phyloP scores from a whole-genome alignment of 495 filamentous ascomycete species.

The Penicillium nucicola region DNA sequence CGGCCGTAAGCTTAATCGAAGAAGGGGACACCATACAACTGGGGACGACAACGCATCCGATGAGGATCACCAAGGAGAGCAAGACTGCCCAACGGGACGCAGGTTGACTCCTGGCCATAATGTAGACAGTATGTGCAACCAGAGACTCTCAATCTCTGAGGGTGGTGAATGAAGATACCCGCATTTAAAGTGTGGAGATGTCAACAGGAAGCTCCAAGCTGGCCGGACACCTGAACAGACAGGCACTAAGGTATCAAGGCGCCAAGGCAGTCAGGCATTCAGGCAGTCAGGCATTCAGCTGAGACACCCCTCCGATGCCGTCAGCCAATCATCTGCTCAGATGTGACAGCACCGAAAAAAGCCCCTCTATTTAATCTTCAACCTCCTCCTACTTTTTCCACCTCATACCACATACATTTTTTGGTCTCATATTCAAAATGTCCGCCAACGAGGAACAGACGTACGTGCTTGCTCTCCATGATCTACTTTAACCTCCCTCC shows the following conservation, averaged over 20 bases:
- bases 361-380: constrained; percentile 30
- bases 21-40: constrained; percentile 26
- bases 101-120: constrained; percentile 44
- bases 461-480: constrained; percentile 52
- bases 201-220: constrained; percentile 38
- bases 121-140: constrained; percentile 24
- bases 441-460: constrained; percentile 75
- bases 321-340: constrained; percentile 16
- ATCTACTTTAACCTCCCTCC: not conserved
- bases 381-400: constrained; percentile 26
- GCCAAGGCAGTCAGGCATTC: constrained; percentile 17
- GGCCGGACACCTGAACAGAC: constrained; percentile 30
- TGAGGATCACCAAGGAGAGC: constrained; percentile 34
- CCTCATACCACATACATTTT: constrained; percentile 27
- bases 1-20: not conserved
- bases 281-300: constrained; percentile 7
- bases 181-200: constrained; percentile 33
- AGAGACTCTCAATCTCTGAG: constrained; percentile 39
- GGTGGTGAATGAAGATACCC: constrained; percentile 21
- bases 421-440: constrained; percentile 59
- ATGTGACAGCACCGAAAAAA: constrained; percentile 17
- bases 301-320: constrained; percentile 16
- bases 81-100: constrained; percentile 58
- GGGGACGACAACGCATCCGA: constrained; percentile 38
- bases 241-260: constrained; percentile 17